Percentiles rank a stretch among this genome's conserved stretches.
These are phyloP conservation scores for Rutstroemia sp. DNA, from an alignment of 2,329 filamentous ascomycete species.

Conservation along the genomic window DNA sequence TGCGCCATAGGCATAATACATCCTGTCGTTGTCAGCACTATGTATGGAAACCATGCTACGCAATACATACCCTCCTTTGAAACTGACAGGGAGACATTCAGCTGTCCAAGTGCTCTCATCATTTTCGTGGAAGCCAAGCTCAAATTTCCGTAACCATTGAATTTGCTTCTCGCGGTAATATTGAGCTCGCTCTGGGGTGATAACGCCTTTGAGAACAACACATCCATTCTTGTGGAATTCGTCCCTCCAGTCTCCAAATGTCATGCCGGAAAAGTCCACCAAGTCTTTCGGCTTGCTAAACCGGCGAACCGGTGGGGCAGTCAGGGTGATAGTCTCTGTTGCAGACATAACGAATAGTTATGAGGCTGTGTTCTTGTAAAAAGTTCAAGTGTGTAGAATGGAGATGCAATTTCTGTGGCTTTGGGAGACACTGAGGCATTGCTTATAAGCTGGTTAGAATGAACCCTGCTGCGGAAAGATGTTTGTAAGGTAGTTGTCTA, in stretches of 20 bases:
- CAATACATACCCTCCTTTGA: conserved; percentile 23
- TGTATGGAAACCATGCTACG: not conserved
- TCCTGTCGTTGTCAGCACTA: conserved; percentile 19
- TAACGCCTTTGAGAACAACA: conserved; percentile 10
- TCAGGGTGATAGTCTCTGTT: no score
- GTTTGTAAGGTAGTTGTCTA: no score
- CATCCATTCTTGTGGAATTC: conserved; percentile 11
- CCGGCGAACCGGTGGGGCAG: no score
- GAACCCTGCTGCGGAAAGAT: no score
- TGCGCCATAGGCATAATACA: conserved; percentile 32
- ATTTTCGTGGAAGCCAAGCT: conserved; percentile 13
- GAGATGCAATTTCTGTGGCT: no score
- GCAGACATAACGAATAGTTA: no score
- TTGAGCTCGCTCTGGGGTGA: conserved; percentile 7
- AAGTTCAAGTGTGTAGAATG: no score
- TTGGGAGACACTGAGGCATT: no score
- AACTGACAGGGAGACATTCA: conserved; percentile 26
- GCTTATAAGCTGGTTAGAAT: no score
- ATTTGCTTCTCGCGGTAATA: conserved; percentile 5
- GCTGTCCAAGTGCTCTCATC: conserved; percentile 28
- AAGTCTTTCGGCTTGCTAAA: no score
- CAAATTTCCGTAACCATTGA: conserved; percentile 8
- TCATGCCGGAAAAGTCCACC: no score
- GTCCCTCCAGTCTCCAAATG: conserved; percentile 9
- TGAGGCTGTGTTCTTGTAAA: no score